These are phyloP conservation scores for Aspergillus sclerotiicarbonarius DNA, from an alignment of 495 filamentous ascomycete genomes.

Conservation along the genomic window DNA sequence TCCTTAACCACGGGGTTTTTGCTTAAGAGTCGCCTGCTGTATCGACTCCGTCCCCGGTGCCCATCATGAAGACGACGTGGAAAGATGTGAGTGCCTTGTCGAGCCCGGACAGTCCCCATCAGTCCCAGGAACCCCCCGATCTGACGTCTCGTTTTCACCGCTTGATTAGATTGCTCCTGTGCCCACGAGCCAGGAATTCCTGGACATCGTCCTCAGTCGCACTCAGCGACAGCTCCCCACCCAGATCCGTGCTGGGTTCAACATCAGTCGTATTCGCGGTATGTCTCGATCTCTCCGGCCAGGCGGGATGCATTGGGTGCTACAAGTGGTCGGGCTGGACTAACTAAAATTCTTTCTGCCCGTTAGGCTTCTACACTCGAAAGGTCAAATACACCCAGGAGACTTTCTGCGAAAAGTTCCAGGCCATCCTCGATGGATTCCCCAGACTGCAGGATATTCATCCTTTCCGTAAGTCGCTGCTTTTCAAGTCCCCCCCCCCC, in stretches of 20 bases:
- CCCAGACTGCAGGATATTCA: slow-evolving; percentile 94
- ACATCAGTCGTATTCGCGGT: slow-evolving; percentile 92
- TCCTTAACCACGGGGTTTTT: slow-evolving; percentile 13
- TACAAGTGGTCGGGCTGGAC: background rate
- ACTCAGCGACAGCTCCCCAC: slow-evolving; percentile 94
- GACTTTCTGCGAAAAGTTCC: slow-evolving; percentile 92
- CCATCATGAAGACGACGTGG: slow-evolving; percentile 70
- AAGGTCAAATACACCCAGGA: slow-evolving; percentile 99
- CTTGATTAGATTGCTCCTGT: slow-evolving; percentile 73
- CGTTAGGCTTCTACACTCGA: slow-evolving; percentile 82
- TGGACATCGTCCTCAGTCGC: slow-evolving; percentile 92
- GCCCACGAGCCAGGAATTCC: slow-evolving; percentile 89
- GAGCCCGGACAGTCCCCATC: background rate
- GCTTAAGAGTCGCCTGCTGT: slow-evolving; percentile 20
- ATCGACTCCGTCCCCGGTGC: slow-evolving; percentile 31
- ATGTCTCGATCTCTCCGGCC: slow-evolving; percentile 19
- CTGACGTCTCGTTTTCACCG: slow-evolving; percentile 32
- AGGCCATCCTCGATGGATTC: slow-evolving; percentile 85
- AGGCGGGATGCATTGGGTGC: background rate
- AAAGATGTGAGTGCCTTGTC: slow-evolving; percentile 51
- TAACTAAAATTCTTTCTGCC: slow-evolving; percentile 17
- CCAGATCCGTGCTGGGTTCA: slow-evolving; percentile 93
- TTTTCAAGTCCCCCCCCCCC: background rate
- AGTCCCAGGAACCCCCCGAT: slow-evolving; percentile 8
- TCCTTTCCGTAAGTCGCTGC: slow-evolving; percentile 72